Percentiles rank a stretch among this genome's conserved stretches.
Evolutionary conservation across 495 filamentous ascomycete species (phyloP).

Genomic region (Penicillium ochrochloron): DNA sequence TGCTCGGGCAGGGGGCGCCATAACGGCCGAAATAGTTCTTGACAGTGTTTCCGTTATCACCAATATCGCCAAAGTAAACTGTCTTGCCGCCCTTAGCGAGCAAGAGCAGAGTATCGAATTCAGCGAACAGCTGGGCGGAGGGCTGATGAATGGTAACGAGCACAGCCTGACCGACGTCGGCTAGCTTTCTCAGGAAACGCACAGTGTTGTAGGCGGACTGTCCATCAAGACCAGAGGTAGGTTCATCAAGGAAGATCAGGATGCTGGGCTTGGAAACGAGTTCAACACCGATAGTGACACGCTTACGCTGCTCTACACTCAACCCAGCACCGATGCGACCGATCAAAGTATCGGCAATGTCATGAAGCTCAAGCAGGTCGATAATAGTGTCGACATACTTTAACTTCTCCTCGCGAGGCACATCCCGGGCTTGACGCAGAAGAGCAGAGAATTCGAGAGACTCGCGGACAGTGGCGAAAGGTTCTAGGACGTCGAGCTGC

Average conservation of each 20-base stretch:
- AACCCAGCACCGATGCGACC: constrained; percentile 58
- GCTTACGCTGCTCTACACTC: constrained; percentile 65
- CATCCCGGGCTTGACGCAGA: constrained; percentile 57
- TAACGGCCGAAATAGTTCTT: constrained; percentile 79
- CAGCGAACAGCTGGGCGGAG: constrained; percentile 69
- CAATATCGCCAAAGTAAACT: constrained; percentile 73
- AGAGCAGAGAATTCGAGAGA: constrained; percentile 63
- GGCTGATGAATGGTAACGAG: constrained; percentile 81
- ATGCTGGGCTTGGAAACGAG: constrained; percentile 68
- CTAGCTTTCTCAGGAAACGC: constrained; percentile 66
- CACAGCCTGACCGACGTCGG: constrained; percentile 70
- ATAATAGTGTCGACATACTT: constrained; percentile 65
- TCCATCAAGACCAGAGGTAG: constrained; percentile 72
- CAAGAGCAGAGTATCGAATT: constrained; percentile 74
- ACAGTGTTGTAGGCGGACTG: constrained; percentile 68
- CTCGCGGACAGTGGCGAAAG: constrained; percentile 64
- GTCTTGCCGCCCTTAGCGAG: constrained; percentile 71
- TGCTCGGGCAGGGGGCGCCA: constrained; percentile 71
- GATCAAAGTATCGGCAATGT: constrained; percentile 58
- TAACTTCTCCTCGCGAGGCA: constrained; percentile 59
- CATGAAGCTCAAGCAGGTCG: constrained; percentile 60
- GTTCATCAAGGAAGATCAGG: constrained; percentile 78
- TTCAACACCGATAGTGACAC: constrained; percentile 71
- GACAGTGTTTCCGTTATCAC: constrained; percentile 53
- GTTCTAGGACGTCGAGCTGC: constrained; percentile 65